Evolutionary conservation across 2,329 filamentous ascomycete genomes (phyloP), one percentile per base, ranked within the genome.

Genomic region (Leptoxyphium fumago): DNA sequence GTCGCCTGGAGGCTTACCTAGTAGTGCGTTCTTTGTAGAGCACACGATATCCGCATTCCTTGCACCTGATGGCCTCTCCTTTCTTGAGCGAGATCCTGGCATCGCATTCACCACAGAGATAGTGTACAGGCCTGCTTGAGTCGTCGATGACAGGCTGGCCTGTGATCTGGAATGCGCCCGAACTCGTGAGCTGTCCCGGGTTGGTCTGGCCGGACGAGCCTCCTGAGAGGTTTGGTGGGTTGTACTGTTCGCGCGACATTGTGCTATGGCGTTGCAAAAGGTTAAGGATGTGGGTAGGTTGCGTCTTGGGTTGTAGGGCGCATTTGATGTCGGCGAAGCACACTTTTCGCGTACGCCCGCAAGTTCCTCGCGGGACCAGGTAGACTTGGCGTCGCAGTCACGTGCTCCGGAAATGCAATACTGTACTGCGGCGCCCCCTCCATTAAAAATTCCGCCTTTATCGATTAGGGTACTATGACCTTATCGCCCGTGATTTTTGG

Each of bases 21-120:
- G 94, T 95, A 39, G 91, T 98, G 61, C 91, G 71, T 76, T 95
- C 85, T 77, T 98, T 98, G 69, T 96, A 96, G 53, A 98, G 68
- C 48, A 98, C 87, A 52, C 91, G 80, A 59, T 94, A 91, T 7
- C 91, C 91, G 64, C 91, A 98, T 67, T 88, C 84, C 64, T 84
- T 83, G 73, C 87, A 94, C 26, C 85, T 75, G 53, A 94, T 89
- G 29, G 82, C 79, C 57, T 91, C 85, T 49, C 78, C 81, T 53
- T 80, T 77, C 64, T 82, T 82, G 54, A 94, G 70, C 14, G 75
- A 72, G 39, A 89, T 83, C 55, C 83, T 81, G 49, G 76, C 72
- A 47, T 83, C 84, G 71, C 86, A 94, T 67, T 93, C 85, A 60
- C 84, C 86, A 70, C 84, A 94, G 30, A 66, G 61, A 61, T 72